These are phyloP conservation scores for Didymella lethalis DNA, from an alignment of 2,329 filamentous ascomycete species.

Conservation along the genomic window DNA sequence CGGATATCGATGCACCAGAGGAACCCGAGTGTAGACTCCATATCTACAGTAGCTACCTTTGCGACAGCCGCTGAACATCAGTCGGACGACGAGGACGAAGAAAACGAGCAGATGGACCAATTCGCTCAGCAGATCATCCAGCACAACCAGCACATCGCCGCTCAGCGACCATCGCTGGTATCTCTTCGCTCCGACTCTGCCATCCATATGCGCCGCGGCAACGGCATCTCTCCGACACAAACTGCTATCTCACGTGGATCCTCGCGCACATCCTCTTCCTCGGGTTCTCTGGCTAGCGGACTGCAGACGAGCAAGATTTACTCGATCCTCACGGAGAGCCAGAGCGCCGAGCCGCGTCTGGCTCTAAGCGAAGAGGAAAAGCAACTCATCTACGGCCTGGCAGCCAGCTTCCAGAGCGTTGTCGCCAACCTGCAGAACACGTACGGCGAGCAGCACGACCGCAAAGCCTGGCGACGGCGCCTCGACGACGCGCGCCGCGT, in stretches of 20 bases:
- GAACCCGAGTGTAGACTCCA: conserved; percentile 65
- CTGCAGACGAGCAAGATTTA: conserved; percentile 53
- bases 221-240: conserved; percentile 37
- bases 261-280: conserved; percentile 43
- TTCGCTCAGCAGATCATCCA: conserved; percentile 46
- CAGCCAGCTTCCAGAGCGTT: conserved; percentile 64
- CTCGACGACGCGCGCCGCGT: conserved; percentile 78
- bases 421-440: conserved; percentile 60
- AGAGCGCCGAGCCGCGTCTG: conserved; percentile 42
- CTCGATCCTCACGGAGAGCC: conserved; percentile 52
- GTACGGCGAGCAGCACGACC: conserved; percentile 62
- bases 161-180: conserved; percentile 27
- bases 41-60: conserved; percentile 69
- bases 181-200: conserved; percentile 46
- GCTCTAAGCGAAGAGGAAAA: conserved; percentile 63
- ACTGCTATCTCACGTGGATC: conserved; percentile 40
- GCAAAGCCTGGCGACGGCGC: conserved; percentile 71
- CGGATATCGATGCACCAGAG: conserved; percentile 55
- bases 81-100: conserved; percentile 47
- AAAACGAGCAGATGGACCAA: conserved; percentile 54
- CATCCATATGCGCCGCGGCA: conserved; percentile 41
- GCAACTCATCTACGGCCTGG: conserved; percentile 58
- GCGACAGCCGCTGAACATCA: conserved; percentile 67
- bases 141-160: conserved; percentile 26
- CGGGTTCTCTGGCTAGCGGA: conserved; percentile 40